Evolutionary conservation across 345 rosid genomes (phyloP).

Genomic region (Camelina laxa): DNA sequence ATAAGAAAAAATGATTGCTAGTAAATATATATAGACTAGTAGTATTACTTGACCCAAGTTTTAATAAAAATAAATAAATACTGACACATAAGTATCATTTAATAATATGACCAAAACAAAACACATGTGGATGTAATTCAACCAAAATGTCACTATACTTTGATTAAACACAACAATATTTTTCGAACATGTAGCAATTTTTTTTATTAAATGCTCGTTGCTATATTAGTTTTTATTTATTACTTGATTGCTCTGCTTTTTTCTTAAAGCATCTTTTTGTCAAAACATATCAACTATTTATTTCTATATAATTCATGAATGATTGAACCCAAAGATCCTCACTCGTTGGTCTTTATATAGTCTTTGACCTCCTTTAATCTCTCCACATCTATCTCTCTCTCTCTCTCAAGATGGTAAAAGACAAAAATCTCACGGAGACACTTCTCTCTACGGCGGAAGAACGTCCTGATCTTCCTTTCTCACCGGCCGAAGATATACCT

Average conservation of each 20-base stretch:
- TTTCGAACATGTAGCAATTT: not conserved
- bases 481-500: conserved; percentile 43
- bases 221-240: not conserved
- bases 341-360: conserved; percentile 14
- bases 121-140: not conserved
- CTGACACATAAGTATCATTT: not conserved
- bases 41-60: not conserved
- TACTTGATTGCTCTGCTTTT: not conserved
- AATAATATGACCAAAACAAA: not conserved
- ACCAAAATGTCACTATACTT: not conserved
- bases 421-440: conserved; percentile 39
- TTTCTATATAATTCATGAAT: conserved; percentile 29
- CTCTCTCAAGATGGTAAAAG: conserved; percentile 43
- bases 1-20: not conserved
- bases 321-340: conserved; percentile 26
- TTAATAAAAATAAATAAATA: not conserved
- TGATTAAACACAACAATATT: not conserved
- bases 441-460: conserved; percentile 46
- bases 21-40: not conserved
- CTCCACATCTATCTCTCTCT: conserved; percentile 17
- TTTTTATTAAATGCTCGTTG: conserved; percentile 9
- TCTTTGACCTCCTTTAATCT: conserved; percentile 29
- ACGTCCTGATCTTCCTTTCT: conserved; percentile 24
- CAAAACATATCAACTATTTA: not conserved
- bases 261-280: not conserved